Evolutionary conservation across 2,329 filamentous ascomycete species (phyloP).

Genomic region (Exophiala phaeomuriformis): DNA sequence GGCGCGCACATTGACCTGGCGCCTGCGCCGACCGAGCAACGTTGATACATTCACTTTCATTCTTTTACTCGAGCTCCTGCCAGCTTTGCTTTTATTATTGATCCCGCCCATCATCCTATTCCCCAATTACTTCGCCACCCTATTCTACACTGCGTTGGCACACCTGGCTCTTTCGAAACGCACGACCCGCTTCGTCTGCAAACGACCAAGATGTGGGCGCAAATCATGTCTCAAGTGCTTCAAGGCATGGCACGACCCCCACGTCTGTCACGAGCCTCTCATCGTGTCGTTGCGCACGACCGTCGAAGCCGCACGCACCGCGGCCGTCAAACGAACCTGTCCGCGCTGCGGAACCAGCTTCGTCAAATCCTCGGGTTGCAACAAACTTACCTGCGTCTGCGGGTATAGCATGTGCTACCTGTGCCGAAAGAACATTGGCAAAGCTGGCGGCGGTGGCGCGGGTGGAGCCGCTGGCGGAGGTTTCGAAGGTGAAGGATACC

Average conservation of each 20-base stretch:
- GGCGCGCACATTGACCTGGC: constrained; percentile 46
- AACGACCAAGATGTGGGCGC: constrained; percentile 58
- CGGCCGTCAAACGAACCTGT: constrained; percentile 90
- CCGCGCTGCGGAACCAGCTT: constrained; percentile 86
- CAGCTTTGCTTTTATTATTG: constrained; percentile 49
- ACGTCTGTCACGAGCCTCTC: constrained; percentile 81
- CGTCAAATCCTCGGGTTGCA: constrained; percentile 89
- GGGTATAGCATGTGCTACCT: constrained; percentile 98
- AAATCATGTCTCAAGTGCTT: constrained; percentile 73
- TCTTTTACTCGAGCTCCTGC: constrained; percentile 39
- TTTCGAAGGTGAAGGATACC: constrained; percentile 59
- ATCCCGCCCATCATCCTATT: constrained; percentile 48
- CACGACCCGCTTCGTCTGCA: constrained; percentile 71
- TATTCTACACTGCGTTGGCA: constrained; percentile 52
- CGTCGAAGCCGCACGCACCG: constrained; percentile 86
- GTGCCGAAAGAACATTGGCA: constrained; percentile 57
- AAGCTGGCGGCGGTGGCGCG: constrained; percentile 21
- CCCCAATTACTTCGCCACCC: constrained; percentile 45
- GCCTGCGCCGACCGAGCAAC: constrained; percentile 50
- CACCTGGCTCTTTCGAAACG: constrained; percentile 64
- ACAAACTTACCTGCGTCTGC: constrained; percentile 92
- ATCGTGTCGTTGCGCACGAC: constrained; percentile 76
- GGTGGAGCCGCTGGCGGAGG: too few species aligned
- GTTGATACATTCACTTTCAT: constrained; percentile 45
- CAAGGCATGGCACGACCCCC: constrained; percentile 79